These are phyloP conservation scores for Dactylorhiza incarnata DNA, from an alignment of 106 monocot species.

Conservation along the genomic window DNA sequence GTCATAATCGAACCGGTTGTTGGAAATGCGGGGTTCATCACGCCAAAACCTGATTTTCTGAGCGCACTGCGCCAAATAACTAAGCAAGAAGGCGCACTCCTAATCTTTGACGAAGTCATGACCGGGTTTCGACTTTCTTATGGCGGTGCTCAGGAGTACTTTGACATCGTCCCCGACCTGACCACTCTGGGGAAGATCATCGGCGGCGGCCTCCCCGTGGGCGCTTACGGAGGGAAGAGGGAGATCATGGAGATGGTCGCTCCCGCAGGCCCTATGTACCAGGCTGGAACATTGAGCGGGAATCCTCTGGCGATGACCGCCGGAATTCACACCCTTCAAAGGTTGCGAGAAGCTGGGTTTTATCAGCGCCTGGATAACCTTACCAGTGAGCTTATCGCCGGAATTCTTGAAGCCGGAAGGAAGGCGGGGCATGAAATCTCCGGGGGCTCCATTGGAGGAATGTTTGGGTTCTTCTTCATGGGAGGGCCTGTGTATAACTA, in stretches of 20 bases:
- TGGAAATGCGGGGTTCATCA: slow-evolving; percentile 89
- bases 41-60: slow-evolving; percentile 52
- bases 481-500: slow-evolving; percentile 42
- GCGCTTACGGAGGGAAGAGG: slow-evolving; percentile 83
- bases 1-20: slow-evolving; percentile 90
- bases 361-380: slow-evolving; percentile 52
- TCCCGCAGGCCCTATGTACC: slow-evolving; percentile 87
- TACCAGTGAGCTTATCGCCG: slow-evolving; percentile 41
- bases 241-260: slow-evolving; percentile 97
- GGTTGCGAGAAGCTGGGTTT: slow-evolving; percentile 34
- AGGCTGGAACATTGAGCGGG: slow-evolving; percentile 58
- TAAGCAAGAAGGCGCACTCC: slow-evolving; percentile 44
- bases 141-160: slow-evolving; percentile 89
- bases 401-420: slow-evolving; percentile 36
- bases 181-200: slow-evolving; percentile 86
- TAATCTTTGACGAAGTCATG: slow-evolving; percentile 97
- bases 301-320: slow-evolving; percentile 67
- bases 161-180: slow-evolving; percentile 68
- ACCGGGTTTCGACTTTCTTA: slow-evolving; percentile 86
- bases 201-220: slow-evolving; percentile 88
- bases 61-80: slow-evolving; percentile 60
- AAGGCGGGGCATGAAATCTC: slow-evolving; percentile 40
- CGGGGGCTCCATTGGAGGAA: slow-evolving; percentile 42
- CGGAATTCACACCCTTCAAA: slow-evolving; percentile 51
- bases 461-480: slow-evolving; percentile 62